phyloP scores from a whole-genome alignment of 129 eudicot species.

The Arctium lappa region DNA sequence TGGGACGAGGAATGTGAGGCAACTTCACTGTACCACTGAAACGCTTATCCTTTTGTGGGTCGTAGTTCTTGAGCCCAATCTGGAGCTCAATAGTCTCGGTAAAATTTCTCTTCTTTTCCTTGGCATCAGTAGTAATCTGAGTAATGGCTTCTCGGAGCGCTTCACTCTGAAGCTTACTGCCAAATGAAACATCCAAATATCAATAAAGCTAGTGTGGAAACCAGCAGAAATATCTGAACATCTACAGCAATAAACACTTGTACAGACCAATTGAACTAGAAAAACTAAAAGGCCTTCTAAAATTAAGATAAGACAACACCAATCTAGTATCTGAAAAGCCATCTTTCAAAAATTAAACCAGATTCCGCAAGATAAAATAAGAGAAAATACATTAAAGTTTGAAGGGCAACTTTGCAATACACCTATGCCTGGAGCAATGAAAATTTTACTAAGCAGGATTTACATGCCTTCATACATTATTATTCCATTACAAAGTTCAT shows the following conservation, averaged over 20 bases:
- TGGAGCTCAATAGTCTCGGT: constrained; percentile 53
- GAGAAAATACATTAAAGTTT: neutral
- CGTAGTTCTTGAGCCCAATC: constrained; percentile 56
- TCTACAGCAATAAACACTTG: neutral
- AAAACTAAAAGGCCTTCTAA: neutral
- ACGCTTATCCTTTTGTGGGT: constrained; percentile 64
- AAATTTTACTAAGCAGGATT: neutral
- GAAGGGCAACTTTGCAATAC: neutral
- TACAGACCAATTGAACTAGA: neutral
- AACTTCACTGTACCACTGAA: constrained; percentile 49
- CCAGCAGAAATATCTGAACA: neutral
- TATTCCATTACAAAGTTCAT: neutral
- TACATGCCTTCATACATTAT: neutral
- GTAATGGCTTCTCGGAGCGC: constrained; percentile 55
- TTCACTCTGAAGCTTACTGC: constrained; percentile 59
- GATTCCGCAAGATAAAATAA: neutral
- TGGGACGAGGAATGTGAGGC: constrained; percentile 60
- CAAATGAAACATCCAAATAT: neutral
- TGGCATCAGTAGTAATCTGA: constrained; percentile 34
- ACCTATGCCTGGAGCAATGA: neutral
- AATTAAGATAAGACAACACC: neutral
- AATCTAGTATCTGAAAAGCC: neutral
- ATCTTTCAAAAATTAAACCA: neutral
- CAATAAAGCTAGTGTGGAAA: neutral
- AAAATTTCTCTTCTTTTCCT: constrained; percentile 48